phyloP scores from a whole-genome alignment of 1,284 basidiomycete species.

The Rhodotorula sp. region DNA sequence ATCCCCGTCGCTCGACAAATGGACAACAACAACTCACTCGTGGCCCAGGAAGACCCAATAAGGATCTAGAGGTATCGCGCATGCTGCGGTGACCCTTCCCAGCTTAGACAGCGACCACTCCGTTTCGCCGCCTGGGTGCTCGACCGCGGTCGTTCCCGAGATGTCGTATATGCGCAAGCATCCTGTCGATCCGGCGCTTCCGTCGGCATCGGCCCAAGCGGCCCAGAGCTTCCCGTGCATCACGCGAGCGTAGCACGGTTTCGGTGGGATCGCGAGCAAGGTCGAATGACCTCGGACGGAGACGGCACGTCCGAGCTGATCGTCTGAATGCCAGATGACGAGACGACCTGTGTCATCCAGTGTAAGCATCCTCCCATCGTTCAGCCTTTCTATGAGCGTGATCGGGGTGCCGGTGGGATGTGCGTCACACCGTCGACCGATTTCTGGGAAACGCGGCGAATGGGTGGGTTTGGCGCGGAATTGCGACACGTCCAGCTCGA shows the following conservation, averaged over 20 bases:
- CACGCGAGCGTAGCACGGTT: not conserved
- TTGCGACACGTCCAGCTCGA: conserved; percentile 17
- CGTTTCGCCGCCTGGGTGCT: not conserved
- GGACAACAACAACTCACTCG: conserved; percentile 58
- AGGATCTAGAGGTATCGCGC: conserved; percentile 67
- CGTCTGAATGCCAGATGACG: conserved; percentile 20
- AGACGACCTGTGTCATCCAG: conserved; percentile 15
- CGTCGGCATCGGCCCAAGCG: not conserved
- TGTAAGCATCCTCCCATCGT: conserved; percentile 10
- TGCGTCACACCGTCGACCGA: conserved; percentile 15
- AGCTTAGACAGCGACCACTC: conserved; percentile 44
- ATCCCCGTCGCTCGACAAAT: too few species aligned
- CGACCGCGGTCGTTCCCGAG: not conserved
- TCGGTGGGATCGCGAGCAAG: conserved; percentile 1
- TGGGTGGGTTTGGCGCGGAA: not conserved
- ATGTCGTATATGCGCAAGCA: conserved; percentile 1
- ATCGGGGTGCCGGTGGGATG: conserved; percentile 10
- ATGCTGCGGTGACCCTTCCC: conserved; percentile 75
- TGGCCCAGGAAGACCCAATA: conserved; percentile 77
- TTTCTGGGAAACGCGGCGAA: not conserved
- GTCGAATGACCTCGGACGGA: conserved; percentile 13
- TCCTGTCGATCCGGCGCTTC: not conserved
- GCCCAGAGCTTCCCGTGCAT: conserved; percentile 4
- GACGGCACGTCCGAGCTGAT: not conserved
- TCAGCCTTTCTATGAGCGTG: not conserved